Conservation (phyloP, 176 grass and related monocot species). For the Avena atlantica region DNA sequence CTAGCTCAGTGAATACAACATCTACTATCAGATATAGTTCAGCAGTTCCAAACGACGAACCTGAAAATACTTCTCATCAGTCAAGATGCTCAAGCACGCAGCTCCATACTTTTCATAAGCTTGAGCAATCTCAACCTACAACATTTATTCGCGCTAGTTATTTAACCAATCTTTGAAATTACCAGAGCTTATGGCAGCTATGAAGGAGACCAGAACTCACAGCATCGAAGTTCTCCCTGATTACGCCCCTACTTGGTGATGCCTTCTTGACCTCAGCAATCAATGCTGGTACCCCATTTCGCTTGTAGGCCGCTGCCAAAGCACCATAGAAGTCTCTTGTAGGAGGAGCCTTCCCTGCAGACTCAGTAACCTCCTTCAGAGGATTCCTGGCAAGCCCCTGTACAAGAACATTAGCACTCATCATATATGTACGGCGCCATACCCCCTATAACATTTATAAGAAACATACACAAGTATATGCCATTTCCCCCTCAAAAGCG, state of each 20-base stretch:
- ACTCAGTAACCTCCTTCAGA: conserved; percentile 50
- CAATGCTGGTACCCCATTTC: conserved; percentile 70
- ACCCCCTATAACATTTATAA: background rate
- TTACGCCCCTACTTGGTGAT: conserved; percentile 82
- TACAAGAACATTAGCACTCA: background rate
- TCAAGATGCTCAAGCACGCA: conserved; percentile 84
- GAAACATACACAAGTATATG: background rate
- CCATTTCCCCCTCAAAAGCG: too few species aligned
- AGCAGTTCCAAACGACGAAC: conserved; percentile 40
- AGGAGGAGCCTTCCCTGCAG: conserved; percentile 57
- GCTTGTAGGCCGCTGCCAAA: conserved; percentile 56
- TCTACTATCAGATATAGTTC: background rate
- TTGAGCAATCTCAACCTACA: conserved; percentile 72
- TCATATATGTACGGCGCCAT: background rate
- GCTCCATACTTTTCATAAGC: conserved; percentile 75
- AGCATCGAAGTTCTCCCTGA: conserved; percentile 90
- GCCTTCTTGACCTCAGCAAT: conserved; percentile 96
- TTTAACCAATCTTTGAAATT: conserved; percentile 17
- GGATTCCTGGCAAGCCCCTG: conserved; percentile 47
- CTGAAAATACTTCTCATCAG: conserved; percentile 74
- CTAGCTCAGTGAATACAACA: background rate
- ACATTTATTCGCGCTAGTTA: conserved; percentile 9
- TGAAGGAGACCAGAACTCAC: conserved; percentile 52
- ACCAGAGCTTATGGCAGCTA: background rate
- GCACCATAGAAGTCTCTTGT: conserved; percentile 77